phyloP scores from a whole-genome alignment of 306 rosid species.

The Medicago ruthenica region DNA sequence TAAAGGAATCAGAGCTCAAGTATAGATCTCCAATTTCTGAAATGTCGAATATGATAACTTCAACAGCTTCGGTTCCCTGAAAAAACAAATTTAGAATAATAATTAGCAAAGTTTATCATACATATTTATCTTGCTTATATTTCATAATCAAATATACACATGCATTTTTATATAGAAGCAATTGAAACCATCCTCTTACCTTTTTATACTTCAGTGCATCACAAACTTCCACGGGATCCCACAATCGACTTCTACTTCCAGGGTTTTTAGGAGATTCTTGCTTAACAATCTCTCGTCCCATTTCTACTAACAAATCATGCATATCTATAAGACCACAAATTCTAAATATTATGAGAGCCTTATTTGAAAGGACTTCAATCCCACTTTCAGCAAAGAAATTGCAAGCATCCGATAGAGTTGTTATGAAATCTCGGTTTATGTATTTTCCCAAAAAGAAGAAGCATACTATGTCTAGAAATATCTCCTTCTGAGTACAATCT shows the following conservation, averaged over 20 bases:
- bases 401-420: not conserved
- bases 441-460: constrained; percentile 8
- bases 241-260: constrained; percentile 44
- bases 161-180: not conserved
- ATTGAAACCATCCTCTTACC: not conserved
- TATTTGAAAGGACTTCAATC: constrained; percentile 22
- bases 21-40: not conserved
- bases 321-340: not conserved
- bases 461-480: constrained; percentile 39
- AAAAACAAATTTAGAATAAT: not conserved
- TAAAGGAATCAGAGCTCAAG: not conserved
- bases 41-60: not conserved
- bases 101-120: not conserved
- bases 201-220: constrained; percentile 5
- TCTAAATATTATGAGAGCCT: constrained; percentile 16
- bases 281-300: constrained; percentile 35
- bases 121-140: not conserved
- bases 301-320: constrained; percentile 16
- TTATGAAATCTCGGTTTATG: not conserved
- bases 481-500: not conserved
- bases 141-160: constrained; percentile 8
- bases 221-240: not conserved
- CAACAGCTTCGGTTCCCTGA: not conserved
- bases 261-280: constrained; percentile 16
- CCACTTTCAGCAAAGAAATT: constrained; percentile 2